Evolutionary conservation across 352 stramenopile species (phyloP), one percentile per base, ranked within the genome.

Genomic region (Globisporangium polare): DNA sequence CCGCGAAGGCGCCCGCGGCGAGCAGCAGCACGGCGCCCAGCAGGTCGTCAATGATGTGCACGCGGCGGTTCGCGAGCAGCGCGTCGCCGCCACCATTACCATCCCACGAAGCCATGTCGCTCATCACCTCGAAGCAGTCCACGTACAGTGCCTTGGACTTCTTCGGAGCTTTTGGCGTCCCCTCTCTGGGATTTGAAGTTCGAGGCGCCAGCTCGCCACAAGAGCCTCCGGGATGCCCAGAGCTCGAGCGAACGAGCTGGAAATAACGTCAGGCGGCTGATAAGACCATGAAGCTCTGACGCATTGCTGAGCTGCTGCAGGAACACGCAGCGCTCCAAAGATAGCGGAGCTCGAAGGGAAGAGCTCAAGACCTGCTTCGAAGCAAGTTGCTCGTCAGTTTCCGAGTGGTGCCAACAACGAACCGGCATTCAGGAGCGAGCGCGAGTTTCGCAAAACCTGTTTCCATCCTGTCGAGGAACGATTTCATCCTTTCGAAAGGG

Each of bases 41-140:
- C 26, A 94, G 61, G 51, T 94, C 82, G 54, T 94, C 73, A 41
- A 94, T 88, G 65, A 90, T 82, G 64, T 83, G 73, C 15, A 90
- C 81, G 42, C 74, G 77, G 12, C 78, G 71, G 47, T 69, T 72
- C 18, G 52, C 37, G 20, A 69, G 60, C 10, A 66, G 39, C 35
- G 54, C 58, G 17, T 75, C 66, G 29, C 65, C 64, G 26, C 65
- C 47, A 31, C 49, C 66, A 51, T 52, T 64, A 0, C 5, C n/a
- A 18, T 65, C 26, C 49, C 47, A 58, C 18, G 62, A 22, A 50
- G 62, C 18, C 49, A 60, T 39, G 26, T 62, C 45, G 17, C n/a
- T 57, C 29, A 60, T 56, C n/a, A 6, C n/a, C n/a, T 18, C 31
- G 3, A 15, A 54, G 56, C 20, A 35, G 20, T 24, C 10, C 15